Base-by-base conservation (phyloP, 1,284 basidiomycete genomes). In the Violaceomyces palustris region DNA sequence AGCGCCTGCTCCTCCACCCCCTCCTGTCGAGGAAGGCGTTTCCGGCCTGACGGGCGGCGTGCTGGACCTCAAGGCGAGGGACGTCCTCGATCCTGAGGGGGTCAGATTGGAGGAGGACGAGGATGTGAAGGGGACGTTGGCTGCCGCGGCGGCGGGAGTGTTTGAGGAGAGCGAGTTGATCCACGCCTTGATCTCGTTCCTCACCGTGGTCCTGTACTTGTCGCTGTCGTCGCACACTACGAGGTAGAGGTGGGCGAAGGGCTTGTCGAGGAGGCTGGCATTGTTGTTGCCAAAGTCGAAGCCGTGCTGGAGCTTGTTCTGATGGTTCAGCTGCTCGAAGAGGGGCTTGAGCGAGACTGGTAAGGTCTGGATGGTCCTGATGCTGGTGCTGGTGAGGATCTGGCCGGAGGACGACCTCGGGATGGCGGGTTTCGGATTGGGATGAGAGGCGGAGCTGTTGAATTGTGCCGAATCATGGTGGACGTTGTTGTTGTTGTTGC, bases 181-280 rank as follows among this genome's bases (percentile, higher is more conserved):
- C 70, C 70, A 73, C 4, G 61, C 48, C 6, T 64, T 45, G 28
- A 73, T 69, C 29, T 72, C 67, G 28, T 64, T 64, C 47, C 67
- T 63, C 11, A 72, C 52, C 10, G 61, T 57, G 19, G 61, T 55
- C n/a, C 69, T 61, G 48, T 73, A 73, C 31, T 62, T 42, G 28
- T 72, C 69, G 45, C 51, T 68, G 43, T 72, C 69, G 11, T 67
- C 61, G 42, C 64, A 69, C n/a, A 63, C 57, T 4, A 70, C 60
- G 24, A 72, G 53, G 35, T 64, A 70, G 31, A 70, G 50, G 35
- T 70, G 69, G 18, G 62, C 61, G 41, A 64, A 66, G 12, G 69
- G 68, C 21, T 60, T 41, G 24, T 62, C 62, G 9, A 65, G 51
- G 1, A 65, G 43, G 21, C 53, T 56, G 15, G 40, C 36, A n/a